Evolutionary conservation across 2,329 filamentous ascomycete genomes (phyloP), one percentile per base, ranked within the genome.

Genomic region (Cladorrhinum sp.): DNA sequence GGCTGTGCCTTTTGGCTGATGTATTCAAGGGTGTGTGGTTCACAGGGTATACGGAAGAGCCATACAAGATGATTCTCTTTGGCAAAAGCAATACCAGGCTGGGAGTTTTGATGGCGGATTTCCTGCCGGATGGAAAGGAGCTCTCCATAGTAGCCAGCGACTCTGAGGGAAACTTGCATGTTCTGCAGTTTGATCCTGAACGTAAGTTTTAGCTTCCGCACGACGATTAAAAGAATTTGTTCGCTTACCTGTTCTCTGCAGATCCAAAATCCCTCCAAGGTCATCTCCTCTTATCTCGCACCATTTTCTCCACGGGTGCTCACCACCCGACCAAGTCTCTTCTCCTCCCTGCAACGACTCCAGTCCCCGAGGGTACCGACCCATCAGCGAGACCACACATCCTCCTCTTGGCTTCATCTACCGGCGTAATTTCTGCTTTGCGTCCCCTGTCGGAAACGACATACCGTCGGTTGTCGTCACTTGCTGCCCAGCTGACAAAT

Each of bases 21-120:
- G 91, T 90, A 0, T 87, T 95, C 72, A 96, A 96, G 77, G 95
- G 95, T 0, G 81, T 98, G 2, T 98, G 95, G 92, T 96, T 99
- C 67, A 90, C 91, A 0, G 95, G 95, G 0, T 99, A 97, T 71
- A 95, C 91, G 8, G 93, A 99, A 76, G 95, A 98, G 70, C 95
- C 95, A 0, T 99, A 98, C 73, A 93, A 90, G 67, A 92, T 99
- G 86, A 89, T 92, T 64, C 82, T 97, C 2, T 92, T 98, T 66
- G 92, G 93, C 48, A 97, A 97, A 76, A 91, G 89, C 68, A 83
- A 88, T 41, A 88, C 90, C 20, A 85, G 85, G 49, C 79, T 97
- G 68, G 90, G 95, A 69, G 85, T 96, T 20, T 75, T 96, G 32
- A 84, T 88, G 5, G 91, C 91, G 1, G 93, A 98, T 61, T 93